Conservation (phyloP, 352 stramenopile genomes). For the Phytopythium vexans region DNA sequence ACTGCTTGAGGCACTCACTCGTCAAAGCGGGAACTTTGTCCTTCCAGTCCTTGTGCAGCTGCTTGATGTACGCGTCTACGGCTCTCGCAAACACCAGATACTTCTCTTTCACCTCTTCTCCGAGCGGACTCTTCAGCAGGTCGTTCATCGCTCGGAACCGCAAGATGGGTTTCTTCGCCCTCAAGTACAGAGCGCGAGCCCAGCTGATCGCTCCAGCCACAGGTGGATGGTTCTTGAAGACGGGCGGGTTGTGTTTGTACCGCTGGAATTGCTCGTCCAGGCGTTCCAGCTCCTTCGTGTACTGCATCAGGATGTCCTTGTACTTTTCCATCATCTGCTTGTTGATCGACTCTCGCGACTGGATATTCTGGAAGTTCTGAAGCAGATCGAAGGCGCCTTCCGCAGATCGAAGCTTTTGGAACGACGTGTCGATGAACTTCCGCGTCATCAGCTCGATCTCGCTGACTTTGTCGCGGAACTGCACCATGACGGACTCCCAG, state of each 20-base stretch:
- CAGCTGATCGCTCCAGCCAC: slow-evolving; percentile 84
- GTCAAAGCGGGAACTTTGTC: slow-evolving; percentile 82
- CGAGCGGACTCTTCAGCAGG: slow-evolving; percentile 87
- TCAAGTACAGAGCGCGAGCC: slow-evolving; percentile 82
- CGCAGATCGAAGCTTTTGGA: slow-evolving; percentile 93
- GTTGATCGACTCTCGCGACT: slow-evolving; percentile 94
- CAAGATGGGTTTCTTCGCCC: slow-evolving; percentile 94
- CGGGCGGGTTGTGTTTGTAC: slow-evolving; percentile 73
- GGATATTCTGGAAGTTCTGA: slow-evolving; percentile 97
- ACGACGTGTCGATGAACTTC: slow-evolving; percentile 95
- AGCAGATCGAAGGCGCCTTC: slow-evolving; percentile 95
- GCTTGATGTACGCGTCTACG: slow-evolving; percentile 92
- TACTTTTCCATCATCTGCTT: slow-evolving; percentile 97
- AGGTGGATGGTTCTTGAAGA: slow-evolving; percentile 94
- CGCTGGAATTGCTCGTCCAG: slow-evolving; percentile 89
- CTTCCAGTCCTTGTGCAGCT: slow-evolving; percentile 93
- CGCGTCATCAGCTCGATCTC: slow-evolving; percentile 95
- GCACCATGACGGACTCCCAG: slow-evolving; percentile 93
- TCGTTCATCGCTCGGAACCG: slow-evolving; percentile 93
- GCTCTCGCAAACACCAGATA: slow-evolving; percentile 92
- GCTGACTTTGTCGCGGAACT: slow-evolving; percentile 91
- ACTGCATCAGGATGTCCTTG: slow-evolving; percentile 96
- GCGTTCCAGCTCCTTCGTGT: slow-evolving; percentile 93
- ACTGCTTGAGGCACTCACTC: slow-evolving; percentile 92
- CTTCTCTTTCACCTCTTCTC: slow-evolving; percentile 92